Evolutionary conservation across 345 rosid species (phyloP).

Genomic region (Carallia pectinifolia): DNA sequence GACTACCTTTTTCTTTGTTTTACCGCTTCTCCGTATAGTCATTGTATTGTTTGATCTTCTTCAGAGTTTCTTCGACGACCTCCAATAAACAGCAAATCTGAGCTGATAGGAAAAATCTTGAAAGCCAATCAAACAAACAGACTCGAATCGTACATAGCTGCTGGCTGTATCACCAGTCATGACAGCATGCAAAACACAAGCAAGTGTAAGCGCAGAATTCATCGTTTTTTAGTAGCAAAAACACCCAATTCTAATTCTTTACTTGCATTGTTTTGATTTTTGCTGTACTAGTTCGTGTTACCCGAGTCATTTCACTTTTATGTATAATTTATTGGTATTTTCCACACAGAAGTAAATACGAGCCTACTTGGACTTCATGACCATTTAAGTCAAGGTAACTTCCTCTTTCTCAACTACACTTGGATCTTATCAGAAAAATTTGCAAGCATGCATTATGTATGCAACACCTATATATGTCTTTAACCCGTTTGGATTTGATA

Average conservation of each 20-base stretch:
- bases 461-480: too few relatives aligned
- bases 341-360: slow-evolving; percentile 50
- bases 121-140: slow-evolving; percentile 60
- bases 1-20: neutral
- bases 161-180: slow-evolving; percentile 47
- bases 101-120: slow-evolving; percentile 46
- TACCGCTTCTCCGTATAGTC: neutral
- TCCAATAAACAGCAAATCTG: slow-evolving; percentile 45
- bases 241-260: neutral
- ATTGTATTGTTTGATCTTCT: slow-evolving; percentile 2
- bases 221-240: neutral
- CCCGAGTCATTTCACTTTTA: neutral
- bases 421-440: neutral
- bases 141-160: slow-evolving; percentile 54
- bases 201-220: slow-evolving; percentile 53
- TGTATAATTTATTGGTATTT: neutral
- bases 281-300: neutral
- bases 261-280: neutral
- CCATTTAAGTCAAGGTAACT: slow-evolving; percentile 54
- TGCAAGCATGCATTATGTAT: neutral
- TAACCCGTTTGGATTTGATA: too few relatives aligned
- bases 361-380: slow-evolving; percentile 53
- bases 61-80: slow-evolving; percentile 61
- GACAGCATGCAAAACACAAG: slow-evolving; percentile 44
- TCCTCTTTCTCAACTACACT: neutral